Conservation (phyloP, 1,284 basidiomycete species). For the Puccinia polysora region DNA sequence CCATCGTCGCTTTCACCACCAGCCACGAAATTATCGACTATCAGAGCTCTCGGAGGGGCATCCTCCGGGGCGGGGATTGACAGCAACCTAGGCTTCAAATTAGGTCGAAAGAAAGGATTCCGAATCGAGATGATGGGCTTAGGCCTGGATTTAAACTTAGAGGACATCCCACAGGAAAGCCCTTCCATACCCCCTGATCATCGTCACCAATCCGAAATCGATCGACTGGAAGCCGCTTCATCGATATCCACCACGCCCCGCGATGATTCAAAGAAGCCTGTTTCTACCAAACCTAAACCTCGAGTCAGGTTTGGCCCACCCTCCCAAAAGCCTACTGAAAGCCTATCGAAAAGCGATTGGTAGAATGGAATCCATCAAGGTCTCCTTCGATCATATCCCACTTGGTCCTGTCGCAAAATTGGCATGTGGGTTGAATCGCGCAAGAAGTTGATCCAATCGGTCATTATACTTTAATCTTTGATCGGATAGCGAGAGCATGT, state of each 20-base stretch:
- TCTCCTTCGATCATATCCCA: neutral
- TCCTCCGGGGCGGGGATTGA: slow-evolving; percentile 32
- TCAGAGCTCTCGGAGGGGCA: slow-evolving; percentile 22
- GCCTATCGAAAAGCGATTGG: slow-evolving; percentile 10
- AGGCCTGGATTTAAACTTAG: slow-evolving; percentile 21
- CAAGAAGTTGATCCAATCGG: too few relatives aligned
- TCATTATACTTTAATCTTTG: too few relatives aligned
- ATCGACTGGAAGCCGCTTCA: too few relatives aligned
- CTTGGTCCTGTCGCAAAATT: neutral
- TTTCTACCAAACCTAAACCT: neutral
- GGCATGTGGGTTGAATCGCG: too few relatives aligned
- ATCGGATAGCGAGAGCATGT: too few relatives aligned
- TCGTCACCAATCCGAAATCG: neutral
- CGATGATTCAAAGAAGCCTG: neutral
- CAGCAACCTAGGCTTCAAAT: slow-evolving; percentile 41
- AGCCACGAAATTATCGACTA: slow-evolving; percentile 36
- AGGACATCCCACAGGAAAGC: neutral
- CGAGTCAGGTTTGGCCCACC: slow-evolving; percentile 10
- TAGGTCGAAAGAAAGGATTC: slow-evolving; percentile 34
- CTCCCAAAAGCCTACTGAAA: slow-evolving; percentile 4
- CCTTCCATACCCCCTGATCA: neutral
- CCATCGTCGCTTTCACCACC: slow-evolving; percentile 34
- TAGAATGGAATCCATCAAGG: neutral
- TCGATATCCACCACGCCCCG: too few relatives aligned
- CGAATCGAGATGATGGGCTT: slow-evolving; percentile 43